These are phyloP conservation scores for Penicillium arizonense DNA, from an alignment of 495 filamentous ascomycete genomes.

Conservation along the genomic window DNA sequence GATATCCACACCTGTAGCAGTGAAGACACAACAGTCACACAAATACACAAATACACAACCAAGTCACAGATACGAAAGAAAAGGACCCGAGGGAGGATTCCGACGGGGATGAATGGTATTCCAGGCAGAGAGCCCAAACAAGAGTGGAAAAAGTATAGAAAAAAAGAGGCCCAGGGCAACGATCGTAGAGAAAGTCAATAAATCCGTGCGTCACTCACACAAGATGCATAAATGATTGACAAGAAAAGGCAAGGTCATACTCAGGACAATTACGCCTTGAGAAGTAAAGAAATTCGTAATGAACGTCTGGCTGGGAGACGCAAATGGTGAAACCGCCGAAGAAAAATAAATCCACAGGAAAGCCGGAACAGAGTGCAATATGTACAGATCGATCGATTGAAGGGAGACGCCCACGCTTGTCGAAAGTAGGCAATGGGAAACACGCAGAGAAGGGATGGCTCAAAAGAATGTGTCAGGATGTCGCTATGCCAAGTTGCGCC, in stretches of 20 bases:
- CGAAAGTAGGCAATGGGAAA: constrained; percentile 18
- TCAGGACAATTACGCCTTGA: constrained; percentile 29
- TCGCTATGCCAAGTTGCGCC: constrained; percentile 36
- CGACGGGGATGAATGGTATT: constrained; percentile 27
- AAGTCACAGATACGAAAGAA: constrained; percentile 16
- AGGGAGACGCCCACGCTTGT: constrained; percentile 11
- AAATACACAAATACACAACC: constrained; percentile 15
- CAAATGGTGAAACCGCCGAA: constrained; percentile 15
- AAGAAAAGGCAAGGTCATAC: constrained; percentile 36
- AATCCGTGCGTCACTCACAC: constrained; percentile 30
- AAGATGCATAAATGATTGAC: constrained; percentile 39
- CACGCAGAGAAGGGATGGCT: constrained; percentile 20
- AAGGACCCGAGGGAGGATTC: constrained; percentile 17
- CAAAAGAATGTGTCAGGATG: constrained; percentile 18
- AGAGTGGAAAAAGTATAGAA: constrained; percentile 11
- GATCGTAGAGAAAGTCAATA: constrained; percentile 33
- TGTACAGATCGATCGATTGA: constrained; percentile 22
- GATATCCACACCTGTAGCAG: constrained; percentile 1
- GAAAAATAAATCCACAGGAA: constrained; percentile 24
- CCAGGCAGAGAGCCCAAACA: constrained; percentile 11
- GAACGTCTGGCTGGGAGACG: constrained; percentile 21
- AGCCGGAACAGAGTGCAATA: constrained; percentile 18
- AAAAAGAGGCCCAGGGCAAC: constrained; percentile 15
- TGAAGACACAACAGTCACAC: constrained; percentile 11
- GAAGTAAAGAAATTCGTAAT: constrained; percentile 46